phyloP scores from a whole-genome alignment of 2,329 filamentous ascomycete genomes.

The Ascomycota sp. region DNA sequence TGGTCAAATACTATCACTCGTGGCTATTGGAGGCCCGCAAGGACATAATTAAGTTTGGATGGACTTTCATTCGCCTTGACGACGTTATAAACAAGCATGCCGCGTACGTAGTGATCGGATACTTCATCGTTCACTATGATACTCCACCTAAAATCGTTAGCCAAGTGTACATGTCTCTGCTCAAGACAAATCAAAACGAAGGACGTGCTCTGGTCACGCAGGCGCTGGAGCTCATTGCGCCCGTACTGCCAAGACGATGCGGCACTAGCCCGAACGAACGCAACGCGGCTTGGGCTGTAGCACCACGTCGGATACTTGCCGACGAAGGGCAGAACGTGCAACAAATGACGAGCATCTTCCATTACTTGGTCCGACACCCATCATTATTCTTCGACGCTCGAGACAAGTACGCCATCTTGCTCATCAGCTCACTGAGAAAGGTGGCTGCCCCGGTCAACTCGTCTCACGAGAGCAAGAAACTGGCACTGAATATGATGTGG shows the following conservation, averaged over 20 bases:
- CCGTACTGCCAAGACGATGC: constrained; percentile 71
- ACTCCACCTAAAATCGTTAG: constrained; percentile 88
- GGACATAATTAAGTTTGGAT: constrained; percentile 96
- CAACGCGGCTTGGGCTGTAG: constrained; percentile 69
- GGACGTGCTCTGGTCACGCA: constrained; percentile 81
- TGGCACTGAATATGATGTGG: constrained; percentile 75
- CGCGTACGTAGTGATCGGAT: constrained; percentile 87
- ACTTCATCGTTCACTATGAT: constrained; percentile 93
- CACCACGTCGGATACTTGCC: constrained; percentile 70
- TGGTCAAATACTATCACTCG: constrained; percentile 82
- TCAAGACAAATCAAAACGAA: constrained; percentile 88
- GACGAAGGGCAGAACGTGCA: constrained; percentile 90
- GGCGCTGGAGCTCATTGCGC: constrained; percentile 83
- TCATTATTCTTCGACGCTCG: constrained; percentile 86
- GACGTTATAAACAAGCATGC: constrained; percentile 98
- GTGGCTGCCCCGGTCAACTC: constrained; percentile 64
- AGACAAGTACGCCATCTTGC: constrained; percentile 72
- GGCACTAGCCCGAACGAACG: constrained; percentile 46
- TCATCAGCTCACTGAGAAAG: constrained; percentile 74
- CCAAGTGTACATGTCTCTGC: constrained; percentile 77
- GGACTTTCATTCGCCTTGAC: constrained; percentile 95
- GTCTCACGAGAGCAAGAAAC: constrained; percentile 75
- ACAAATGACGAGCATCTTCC: constrained; percentile 91
- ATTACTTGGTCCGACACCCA: constrained; percentile 81
- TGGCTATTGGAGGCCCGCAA: constrained; percentile 81